Percentiles rank a stretch among this genome's conserved stretches.
These are phyloP conservation scores for Fraxinus sp. DNA, from an alignment of 305 asterid species.

Conservation along the genomic window DNA sequence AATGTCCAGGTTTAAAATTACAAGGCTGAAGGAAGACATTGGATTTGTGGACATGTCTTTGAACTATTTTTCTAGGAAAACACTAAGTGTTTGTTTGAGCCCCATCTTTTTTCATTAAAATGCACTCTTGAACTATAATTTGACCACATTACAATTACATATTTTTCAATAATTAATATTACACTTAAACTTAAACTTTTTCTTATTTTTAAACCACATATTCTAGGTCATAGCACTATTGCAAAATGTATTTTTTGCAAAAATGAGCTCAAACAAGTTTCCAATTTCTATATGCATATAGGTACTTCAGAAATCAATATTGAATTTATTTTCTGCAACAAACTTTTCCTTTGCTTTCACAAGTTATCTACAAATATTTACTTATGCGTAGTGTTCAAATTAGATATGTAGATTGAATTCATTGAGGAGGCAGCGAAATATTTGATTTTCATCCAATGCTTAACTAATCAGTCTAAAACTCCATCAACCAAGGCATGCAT, in stretches of 20 bases:
- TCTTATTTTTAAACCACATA: no score
- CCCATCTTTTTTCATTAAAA: no score
- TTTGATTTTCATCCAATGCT: background rate
- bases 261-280: background rate
- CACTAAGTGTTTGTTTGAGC: conserved; percentile 20
- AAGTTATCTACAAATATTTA: background rate
- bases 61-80: conserved; percentile 42
- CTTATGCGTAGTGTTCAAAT: background rate
- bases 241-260: no score
- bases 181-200: no score
- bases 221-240: no score
- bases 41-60: conserved; percentile 44
- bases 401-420: background rate
- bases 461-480: no score
- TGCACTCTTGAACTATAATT: no score
- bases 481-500: no score
- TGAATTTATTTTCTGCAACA: background rate
- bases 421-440: background rate
- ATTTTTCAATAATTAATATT: no score
- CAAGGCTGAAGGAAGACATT: no score
- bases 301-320: background rate
- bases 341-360: background rate
- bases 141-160: no score
- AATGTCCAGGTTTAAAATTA: no score
- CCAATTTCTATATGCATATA: background rate